Conservation (phyloP, 495 filamentous ascomycete genomes). For the Daldinia grandis region DNA sequence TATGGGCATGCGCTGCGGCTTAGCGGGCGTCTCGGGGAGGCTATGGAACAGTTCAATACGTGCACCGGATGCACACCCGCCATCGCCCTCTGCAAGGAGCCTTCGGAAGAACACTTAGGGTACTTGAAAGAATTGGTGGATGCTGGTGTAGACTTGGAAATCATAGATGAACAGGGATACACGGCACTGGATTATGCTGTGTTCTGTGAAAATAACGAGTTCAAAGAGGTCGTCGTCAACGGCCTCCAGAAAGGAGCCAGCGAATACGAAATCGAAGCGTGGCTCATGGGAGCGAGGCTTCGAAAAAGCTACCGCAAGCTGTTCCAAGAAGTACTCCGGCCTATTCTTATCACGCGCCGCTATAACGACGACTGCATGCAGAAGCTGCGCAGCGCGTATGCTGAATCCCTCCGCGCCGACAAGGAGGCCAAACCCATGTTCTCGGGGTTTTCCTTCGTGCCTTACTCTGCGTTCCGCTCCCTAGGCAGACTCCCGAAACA, state of each 20-base stretch:
- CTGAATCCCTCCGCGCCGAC: conserved; percentile 21
- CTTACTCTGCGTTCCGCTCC: conserved; percentile 28
- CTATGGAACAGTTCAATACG: conserved; percentile 33
- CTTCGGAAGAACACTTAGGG: conserved; percentile 40
- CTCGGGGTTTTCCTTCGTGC: conserved; percentile 28
- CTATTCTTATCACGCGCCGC: conserved; percentile 23
- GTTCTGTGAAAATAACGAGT: conserved; percentile 29
- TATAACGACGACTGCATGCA: conserved; percentile 3
- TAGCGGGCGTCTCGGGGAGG: conserved; percentile 10
- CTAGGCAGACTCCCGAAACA: conserved; percentile 35
- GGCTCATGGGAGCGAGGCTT: conserved; percentile 27
- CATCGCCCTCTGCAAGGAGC: conserved; percentile 48
- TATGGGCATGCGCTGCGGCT: conserved; percentile 13
- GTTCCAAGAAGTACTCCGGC: conserved; percentile 45
- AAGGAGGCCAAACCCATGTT: conserved; percentile 26
- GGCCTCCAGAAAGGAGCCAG: conserved; percentile 25
- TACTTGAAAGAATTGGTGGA: conserved; percentile 42
- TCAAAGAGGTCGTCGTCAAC: conserved; percentile 32
- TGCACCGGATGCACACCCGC: conserved; percentile 39
- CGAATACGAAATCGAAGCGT: background rate
- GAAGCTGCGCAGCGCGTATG: conserved; percentile 34
- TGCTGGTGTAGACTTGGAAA: conserved; percentile 42
- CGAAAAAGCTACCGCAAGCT: conserved; percentile 47
- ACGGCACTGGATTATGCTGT: conserved; percentile 46
- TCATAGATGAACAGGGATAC: conserved; percentile 44